phyloP scores from a whole-genome alignment of 208 protist genomes.

The Leishmania turanica region DNA sequence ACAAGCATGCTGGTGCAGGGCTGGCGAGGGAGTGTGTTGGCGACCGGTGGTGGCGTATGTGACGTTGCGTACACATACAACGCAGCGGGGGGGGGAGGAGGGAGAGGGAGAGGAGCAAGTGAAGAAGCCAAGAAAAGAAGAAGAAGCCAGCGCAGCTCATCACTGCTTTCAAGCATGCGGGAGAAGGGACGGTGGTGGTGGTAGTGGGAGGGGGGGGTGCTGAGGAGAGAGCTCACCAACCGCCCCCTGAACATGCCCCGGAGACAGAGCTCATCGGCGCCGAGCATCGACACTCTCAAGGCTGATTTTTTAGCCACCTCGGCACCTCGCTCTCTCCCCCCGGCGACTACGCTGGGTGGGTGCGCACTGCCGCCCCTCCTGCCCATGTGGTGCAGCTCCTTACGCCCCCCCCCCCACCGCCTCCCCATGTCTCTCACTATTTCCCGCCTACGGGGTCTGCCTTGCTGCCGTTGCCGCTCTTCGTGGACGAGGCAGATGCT shows the following conservation, averaged over 20 bases:
- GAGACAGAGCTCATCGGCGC: background rate
- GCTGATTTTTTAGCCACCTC: background rate
- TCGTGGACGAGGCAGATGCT: slow-evolving; percentile 6
- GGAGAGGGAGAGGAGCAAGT: background rate
- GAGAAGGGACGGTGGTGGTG: background rate
- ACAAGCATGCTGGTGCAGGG: background rate
- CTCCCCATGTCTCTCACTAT: slow-evolving; percentile 3
- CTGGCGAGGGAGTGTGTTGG: background rate
- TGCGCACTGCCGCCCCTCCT: background rate
- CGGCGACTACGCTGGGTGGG: background rate
- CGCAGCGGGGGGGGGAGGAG: too few relatives aligned
- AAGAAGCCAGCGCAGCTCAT: background rate
- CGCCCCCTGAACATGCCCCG: background rate
- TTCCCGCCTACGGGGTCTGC: slow-evolving; percentile 18
- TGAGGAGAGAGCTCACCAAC: background rate
- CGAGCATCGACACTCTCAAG: background rate
- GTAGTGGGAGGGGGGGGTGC: background rate
- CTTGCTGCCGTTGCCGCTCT: slow-evolving; percentile 8
- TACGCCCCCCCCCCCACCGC: background rate
- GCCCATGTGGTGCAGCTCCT: background rate
- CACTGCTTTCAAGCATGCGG: background rate
- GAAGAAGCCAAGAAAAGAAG: background rate
- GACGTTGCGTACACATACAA: slow-evolving; percentile 1
- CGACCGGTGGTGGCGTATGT: background rate
- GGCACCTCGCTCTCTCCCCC: background rate